Evolutionary conservation across 2,329 filamentous ascomycete genomes (phyloP).

Genomic region (Rhytidhysteron rufulum): DNA sequence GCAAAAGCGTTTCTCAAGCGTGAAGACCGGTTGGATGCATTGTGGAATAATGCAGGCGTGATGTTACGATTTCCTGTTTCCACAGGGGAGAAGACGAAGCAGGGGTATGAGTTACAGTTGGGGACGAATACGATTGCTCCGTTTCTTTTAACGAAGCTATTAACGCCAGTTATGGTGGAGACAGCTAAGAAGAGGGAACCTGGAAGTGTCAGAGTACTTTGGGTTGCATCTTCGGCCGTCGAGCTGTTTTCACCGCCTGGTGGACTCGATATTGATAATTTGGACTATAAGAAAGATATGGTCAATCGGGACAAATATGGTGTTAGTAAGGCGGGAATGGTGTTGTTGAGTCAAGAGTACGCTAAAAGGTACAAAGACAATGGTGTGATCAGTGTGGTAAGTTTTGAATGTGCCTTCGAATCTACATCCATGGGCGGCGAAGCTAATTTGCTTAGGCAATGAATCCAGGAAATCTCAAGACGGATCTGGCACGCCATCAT

Average conservation of each 20-base stretch:
- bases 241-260: not conserved
- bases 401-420: not conserved
- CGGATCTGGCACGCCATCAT: not conserved
- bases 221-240: not conserved
- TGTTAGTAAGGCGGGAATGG: not conserved
- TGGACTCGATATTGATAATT: not conserved
- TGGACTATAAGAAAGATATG: not conserved
- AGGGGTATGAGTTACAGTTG: conserved; percentile 32
- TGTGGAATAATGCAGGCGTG: conserved; percentile 22
- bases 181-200: conserved; percentile 12
- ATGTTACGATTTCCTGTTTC: conserved; percentile 12
- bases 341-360: not conserved
- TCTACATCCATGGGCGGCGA: not conserved
- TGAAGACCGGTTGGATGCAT: conserved; percentile 36
- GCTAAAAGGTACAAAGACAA: not conserved
- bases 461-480: not conserved
- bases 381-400: not conserved
- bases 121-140: conserved; percentile 32
- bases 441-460: not conserved
- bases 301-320: not conserved
- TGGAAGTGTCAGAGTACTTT: conserved; percentile 13
- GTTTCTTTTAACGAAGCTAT: conserved; percentile 27
- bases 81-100: conserved; percentile 8
- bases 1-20: conserved; percentile 27
- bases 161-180: conserved; percentile 21